Conservation (phyloP, 805 yeast species). For the Metschnikowia colocasiae region DNA sequence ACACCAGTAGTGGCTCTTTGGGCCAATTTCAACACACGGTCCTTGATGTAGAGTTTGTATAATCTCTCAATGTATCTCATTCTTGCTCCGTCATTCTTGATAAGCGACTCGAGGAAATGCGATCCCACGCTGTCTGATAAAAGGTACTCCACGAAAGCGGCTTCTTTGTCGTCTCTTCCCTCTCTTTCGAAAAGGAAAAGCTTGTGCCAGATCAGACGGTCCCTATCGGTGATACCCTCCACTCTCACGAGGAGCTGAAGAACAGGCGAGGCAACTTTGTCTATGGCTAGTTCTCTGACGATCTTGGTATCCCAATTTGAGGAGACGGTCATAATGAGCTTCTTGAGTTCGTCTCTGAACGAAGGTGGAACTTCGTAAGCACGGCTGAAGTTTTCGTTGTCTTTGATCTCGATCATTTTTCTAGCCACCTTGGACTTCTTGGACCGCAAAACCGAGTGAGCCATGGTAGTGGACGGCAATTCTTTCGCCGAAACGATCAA, state of each 20-base stretch:
- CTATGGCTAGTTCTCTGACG: conserved; percentile 71
- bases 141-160: conserved; percentile 77
- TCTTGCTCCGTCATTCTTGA: conserved; percentile 59
- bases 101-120: conserved; percentile 76
- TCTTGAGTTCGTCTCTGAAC: conserved; percentile 58
- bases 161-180: conserved; percentile 58
- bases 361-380: conserved; percentile 67
- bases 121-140: conserved; percentile 89
- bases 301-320: conserved; percentile 31
- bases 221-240: conserved; percentile 77
- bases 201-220: conserved; percentile 64
- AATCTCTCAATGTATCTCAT: conserved; percentile 67
- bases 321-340: conserved; percentile 42
- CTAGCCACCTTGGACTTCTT: conserved; percentile 85
- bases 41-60: conserved; percentile 66
- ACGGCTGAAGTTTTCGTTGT: conserved; percentile 64
- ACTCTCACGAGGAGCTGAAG: conserved; percentile 71
- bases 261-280: conserved; percentile 84
- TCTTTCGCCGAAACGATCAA: conserved; percentile 73
- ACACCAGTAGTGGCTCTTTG: conserved; percentile 82
- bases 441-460: conserved; percentile 72
- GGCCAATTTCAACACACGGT: conserved; percentile 67
- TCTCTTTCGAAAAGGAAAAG: conserved; percentile 51
- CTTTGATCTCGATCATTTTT: conserved; percentile 86
- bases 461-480: conserved; percentile 65